These are phyloP conservation scores for Exidia glandulosa DNA, from an alignment of 768 basidiomycete species.

Conservation along the genomic window DNA sequence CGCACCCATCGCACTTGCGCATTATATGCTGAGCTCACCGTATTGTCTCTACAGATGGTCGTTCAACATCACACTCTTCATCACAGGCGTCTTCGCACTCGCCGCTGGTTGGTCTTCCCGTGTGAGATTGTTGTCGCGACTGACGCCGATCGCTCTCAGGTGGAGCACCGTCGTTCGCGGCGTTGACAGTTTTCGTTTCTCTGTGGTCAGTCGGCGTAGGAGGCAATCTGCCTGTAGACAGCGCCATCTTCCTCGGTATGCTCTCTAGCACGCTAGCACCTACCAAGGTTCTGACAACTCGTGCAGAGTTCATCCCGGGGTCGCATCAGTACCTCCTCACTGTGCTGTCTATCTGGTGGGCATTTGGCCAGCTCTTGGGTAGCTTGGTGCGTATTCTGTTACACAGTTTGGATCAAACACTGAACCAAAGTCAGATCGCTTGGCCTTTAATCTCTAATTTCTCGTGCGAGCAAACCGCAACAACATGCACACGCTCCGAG, in stretches of 20 bases:
- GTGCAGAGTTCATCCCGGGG: constrained; percentile 55
- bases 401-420: neutral
- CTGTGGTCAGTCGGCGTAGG: constrained; percentile 61
- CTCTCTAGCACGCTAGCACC: neutral
- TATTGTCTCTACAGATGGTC: constrained; percentile 32
- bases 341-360: constrained; percentile 71
- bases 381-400: constrained; percentile 21
- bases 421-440: constrained; percentile 40
- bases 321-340: constrained; percentile 69
- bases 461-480: constrained; percentile 37
- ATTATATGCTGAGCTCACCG: neutral
- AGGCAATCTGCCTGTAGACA: constrained; percentile 66
- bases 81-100: constrained; percentile 54
- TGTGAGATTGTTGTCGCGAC: constrained; percentile 13
- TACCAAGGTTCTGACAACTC: neutral
- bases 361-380: constrained; percentile 58
- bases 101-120: constrained; percentile 51
- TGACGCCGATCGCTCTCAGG: constrained; percentile 9
- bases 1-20: neutral
- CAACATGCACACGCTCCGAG: constrained; percentile 32
- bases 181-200: constrained; percentile 41
- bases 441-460: constrained; percentile 65
- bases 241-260: constrained; percentile 62
- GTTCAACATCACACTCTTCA: constrained; percentile 60
- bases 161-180: constrained; percentile 18